Base-by-base conservation (phyloP, 495 filamentous ascomycete genomes). In the Penicillium chermesinum region DNA sequence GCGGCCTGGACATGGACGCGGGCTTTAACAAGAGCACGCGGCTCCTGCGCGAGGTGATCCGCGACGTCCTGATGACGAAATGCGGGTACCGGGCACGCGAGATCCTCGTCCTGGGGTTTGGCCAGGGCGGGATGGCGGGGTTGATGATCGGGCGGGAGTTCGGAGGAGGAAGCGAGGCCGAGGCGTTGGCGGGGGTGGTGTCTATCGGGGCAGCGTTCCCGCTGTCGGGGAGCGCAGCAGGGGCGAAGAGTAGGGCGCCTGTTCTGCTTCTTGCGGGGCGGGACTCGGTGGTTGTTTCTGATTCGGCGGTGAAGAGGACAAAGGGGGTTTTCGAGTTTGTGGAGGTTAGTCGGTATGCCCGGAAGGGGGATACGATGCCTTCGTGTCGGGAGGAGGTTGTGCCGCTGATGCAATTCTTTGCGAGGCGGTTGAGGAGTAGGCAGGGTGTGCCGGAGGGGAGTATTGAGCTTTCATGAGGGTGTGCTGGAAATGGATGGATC, bases 341-440 rank as follows among this genome's bases (percentile, higher is more conserved):
- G 13, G 80, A 87, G 65, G 71, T 90, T 50, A 80, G 82, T 44
- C 78, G 80, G 58, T 98, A 93, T 86, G 72, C 67, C 49, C 80
- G 82, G 63, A 58, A 57, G 10, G 87, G 85, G 8, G 93, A 96
- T 72, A 77, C 77, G 7, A 96, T 96, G 93, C 87, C 90, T 17
- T 66, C 70, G 49, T 88, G 73, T 63, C 71, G 84, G 43, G 89
- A 95, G 16, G 91, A 98, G 76, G 89, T 93, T 81, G 50, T 88
- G 51, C 91, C 93, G 2, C 79, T 96, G 39, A 96, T 98, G 91
- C 76, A 82, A 59, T 98, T 96, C 67, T 87, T 96, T 61, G 88
- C 85, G 0, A 75, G 87, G 45, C 75, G 87, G 54, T 64, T 98
- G 61, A 71, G 72, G 63, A 90, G 79, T 69, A 73, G 74, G 41